Conservation (phyloP, 345 rosid species). For the Eucalyptus regnans region DNA sequence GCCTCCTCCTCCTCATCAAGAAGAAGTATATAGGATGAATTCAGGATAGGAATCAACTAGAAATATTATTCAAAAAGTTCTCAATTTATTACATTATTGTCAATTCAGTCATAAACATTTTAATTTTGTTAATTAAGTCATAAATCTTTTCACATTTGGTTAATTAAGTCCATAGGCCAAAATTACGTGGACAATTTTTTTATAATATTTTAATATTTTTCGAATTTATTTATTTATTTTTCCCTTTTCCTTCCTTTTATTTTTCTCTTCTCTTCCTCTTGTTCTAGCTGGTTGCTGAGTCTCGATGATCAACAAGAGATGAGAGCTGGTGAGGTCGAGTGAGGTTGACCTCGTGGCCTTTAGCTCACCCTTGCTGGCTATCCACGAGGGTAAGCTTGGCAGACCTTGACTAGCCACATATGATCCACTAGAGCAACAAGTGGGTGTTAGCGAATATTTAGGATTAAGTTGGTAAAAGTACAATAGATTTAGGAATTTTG, state of each 20-base stretch:
- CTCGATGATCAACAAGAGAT: neutral
- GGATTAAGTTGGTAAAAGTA: too few species aligned
- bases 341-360: too few species aligned
- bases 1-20: neutral
- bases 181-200: neutral
- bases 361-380: too few species aligned
- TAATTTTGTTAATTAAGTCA: neutral
- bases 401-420: fast-evolving
- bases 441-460: too few species aligned
- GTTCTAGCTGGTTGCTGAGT: neutral
- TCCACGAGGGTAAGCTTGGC: too few species aligned
- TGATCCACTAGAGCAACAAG: too few species aligned
- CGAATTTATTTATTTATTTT: neutral
- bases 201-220: neutral
- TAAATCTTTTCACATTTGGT: neutral
- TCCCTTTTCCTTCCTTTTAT: neutral
- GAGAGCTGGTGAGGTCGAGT: fast-evolving
- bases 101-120: neutral
- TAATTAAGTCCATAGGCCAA: neutral
- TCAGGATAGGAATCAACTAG: neutral
- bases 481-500: too few species aligned
- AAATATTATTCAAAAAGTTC: neutral
- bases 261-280: too few species aligned
- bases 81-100: neutral
- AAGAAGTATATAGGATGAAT: neutral